Conservation (phyloP, 2,329 filamentous ascomycete species). For the Metarhizium robertsii region DNA sequence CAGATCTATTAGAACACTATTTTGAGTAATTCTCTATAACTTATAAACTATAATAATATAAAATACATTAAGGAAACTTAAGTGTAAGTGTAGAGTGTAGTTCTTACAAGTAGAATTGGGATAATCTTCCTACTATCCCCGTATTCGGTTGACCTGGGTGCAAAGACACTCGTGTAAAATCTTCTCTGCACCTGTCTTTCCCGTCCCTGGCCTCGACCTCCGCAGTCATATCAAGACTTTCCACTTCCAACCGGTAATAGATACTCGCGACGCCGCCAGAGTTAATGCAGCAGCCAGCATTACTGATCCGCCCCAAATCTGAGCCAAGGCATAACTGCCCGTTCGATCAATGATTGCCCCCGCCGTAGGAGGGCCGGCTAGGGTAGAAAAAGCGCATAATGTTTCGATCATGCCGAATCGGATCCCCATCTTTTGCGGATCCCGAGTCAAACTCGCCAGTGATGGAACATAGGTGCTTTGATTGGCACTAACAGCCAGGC, state of each 20-base stretch:
- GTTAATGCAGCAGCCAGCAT: constrained; percentile 24
- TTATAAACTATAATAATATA: too few species aligned
- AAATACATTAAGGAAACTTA: too few species aligned
- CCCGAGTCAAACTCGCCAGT: constrained; percentile 32
- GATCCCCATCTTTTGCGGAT: constrained; percentile 34
- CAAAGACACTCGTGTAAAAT: not conserved
- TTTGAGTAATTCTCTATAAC: too few species aligned
- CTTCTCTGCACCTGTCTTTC: not conserved
- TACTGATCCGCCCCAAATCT: constrained; percentile 36
- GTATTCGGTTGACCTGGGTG: too few species aligned
- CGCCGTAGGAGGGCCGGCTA: constrained; percentile 34
- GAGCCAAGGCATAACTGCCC: constrained; percentile 31
- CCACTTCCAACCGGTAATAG: constrained; percentile 26
- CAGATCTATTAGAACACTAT: too few species aligned
- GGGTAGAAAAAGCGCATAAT: constrained; percentile 29
- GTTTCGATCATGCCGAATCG: constrained; percentile 37
- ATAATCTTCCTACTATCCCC: too few species aligned
- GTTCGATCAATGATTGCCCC: constrained; percentile 33
- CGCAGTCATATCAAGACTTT: constrained; percentile 22
- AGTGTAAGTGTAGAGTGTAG: too few species aligned
- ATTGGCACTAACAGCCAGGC: constrained; percentile 28
- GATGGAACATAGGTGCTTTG: constrained; percentile 15
- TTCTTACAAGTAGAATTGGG: too few species aligned
- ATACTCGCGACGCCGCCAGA: constrained; percentile 23
- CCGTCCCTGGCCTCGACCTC: not conserved